phyloP scores from a whole-genome alignment of 108 stramenopile genomes.

The Cyclotella distinguenda region DNA sequence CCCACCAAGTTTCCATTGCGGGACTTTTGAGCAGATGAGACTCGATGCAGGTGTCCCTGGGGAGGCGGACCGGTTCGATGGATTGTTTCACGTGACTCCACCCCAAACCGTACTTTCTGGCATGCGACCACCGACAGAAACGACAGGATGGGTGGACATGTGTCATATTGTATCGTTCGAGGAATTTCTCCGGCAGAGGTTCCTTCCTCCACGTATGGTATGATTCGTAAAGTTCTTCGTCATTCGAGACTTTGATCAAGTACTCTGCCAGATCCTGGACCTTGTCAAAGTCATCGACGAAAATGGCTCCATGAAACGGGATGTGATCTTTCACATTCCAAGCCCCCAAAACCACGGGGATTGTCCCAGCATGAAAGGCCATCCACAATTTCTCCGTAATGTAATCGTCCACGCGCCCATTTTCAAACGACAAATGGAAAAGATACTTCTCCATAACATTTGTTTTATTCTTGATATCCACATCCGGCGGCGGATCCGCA shows the following conservation, averaged over 20 bases:
- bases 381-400: constrained; percentile 74
- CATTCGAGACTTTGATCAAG: constrained; percentile 47
- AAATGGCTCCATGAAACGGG: constrained; percentile 58
- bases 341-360: constrained; percentile 72
- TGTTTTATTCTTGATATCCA: constrained; percentile 43
- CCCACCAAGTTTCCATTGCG: constrained; percentile 54
- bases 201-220: constrained; percentile 70
- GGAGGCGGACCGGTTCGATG: constrained; percentile 32
- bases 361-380: constrained; percentile 55
- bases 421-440: constrained; percentile 70
- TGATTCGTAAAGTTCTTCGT: constrained; percentile 60
- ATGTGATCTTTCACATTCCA: constrained; percentile 66
- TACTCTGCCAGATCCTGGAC: constrained; percentile 50
- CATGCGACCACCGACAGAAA: constrained; percentile 68
- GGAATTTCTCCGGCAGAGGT: constrained; percentile 50
- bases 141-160: constrained; percentile 53
- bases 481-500: constrained; percentile 52
- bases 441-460: constrained; percentile 54
- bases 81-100: constrained; percentile 55
- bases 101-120: constrained; percentile 59
- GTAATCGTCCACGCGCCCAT: constrained; percentile 55
- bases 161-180: constrained; percentile 51
- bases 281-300: constrained; percentile 53
- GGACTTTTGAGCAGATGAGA: constrained; percentile 35
- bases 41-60: constrained; percentile 38